Conservation (phyloP, 306 rosid genomes). For the Canavalia gladiata region DNA sequence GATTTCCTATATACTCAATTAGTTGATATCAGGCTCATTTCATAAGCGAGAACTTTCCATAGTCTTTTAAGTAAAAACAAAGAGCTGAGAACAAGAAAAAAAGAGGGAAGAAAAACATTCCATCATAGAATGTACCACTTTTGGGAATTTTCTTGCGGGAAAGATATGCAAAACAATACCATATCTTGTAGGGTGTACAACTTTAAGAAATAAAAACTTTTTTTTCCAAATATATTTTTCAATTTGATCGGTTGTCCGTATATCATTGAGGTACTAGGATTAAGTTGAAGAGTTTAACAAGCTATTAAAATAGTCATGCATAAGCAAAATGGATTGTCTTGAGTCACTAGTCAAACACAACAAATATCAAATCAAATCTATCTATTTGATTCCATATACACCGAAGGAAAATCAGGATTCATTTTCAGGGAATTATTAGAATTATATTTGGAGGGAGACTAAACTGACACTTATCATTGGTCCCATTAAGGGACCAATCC, state of each 20-base stretch:
- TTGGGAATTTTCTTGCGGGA: background rate
- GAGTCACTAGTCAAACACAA: too few relatives aligned
- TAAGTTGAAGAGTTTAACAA: slow-evolving; percentile 29
- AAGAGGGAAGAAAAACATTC: slow-evolving; percentile 7
- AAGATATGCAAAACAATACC: slow-evolving; percentile 1
- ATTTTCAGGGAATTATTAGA: too few relatives aligned
- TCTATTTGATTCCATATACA: too few relatives aligned
- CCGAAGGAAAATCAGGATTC: too few relatives aligned
- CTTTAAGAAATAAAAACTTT: background rate
- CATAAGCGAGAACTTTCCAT: slow-evolving; percentile 22
- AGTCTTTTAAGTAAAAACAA: background rate
- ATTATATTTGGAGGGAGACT: too few relatives aligned
- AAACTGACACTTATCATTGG: too few relatives aligned
- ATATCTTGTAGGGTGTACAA: background rate
- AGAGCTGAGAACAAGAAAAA: background rate
- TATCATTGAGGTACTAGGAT: background rate
- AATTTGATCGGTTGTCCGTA: slow-evolving; percentile 27
- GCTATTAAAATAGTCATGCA: too few relatives aligned
- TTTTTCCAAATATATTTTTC: slow-evolving; percentile 1
- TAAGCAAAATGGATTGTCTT: too few relatives aligned
- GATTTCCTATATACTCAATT: background rate
- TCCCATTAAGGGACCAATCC: too few relatives aligned
- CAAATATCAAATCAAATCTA: too few relatives aligned
- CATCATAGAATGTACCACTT: slow-evolving; percentile 26
- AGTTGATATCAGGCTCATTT: slow-evolving; percentile 5